phyloP scores from a whole-genome alignment of 495 filamentous ascomycete species.

The Aspergillus haitiensis region DNA sequence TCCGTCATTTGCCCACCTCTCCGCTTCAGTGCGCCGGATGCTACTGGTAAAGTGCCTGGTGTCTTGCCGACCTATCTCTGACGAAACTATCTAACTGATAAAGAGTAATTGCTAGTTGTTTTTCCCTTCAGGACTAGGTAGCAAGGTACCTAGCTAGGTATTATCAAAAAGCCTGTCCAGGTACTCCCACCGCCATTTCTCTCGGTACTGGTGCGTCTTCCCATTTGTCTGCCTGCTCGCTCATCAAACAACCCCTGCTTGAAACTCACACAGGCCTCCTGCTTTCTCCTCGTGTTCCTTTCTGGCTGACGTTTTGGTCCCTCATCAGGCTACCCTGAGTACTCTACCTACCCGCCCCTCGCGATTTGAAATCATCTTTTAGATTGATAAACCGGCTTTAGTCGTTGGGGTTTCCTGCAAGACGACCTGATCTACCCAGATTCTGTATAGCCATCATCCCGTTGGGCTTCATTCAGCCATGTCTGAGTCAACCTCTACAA shows the following conservation, averaged over 20 bases:
- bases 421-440: conserved; percentile 32
- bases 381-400: conserved; percentile 30
- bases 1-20: conserved; percentile 28
- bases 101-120: conserved; percentile 10
- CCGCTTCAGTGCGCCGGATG: conserved; percentile 28
- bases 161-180: conserved; percentile 7
- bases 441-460: conserved; percentile 15
- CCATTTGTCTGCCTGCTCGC: conserved; percentile 20
- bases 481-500: conserved; percentile 50
- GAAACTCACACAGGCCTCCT: conserved; percentile 19
- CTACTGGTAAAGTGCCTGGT: conserved; percentile 21
- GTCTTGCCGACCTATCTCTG: conserved; percentile 24
- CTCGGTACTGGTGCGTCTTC: conserved; percentile 23
- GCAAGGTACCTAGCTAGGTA: conserved; percentile 12
- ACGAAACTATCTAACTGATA: conserved; percentile 8
- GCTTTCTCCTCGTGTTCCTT: conserved; percentile 19
- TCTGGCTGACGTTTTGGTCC: conserved; percentile 24
- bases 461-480: conserved; percentile 33
- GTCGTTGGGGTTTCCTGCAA: conserved; percentile 33
- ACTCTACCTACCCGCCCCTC: conserved; percentile 17
- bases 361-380: conserved; percentile 31
- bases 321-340: conserved; percentile 26
- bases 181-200: conserved; percentile 27
- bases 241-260: conserved; percentile 22
- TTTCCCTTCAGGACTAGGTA: conserved; percentile 13